These are phyloP conservation scores for Tricholoma bakamatsutake DNA, from an alignment of 768 basidiomycete species.

Conservation along the genomic window DNA sequence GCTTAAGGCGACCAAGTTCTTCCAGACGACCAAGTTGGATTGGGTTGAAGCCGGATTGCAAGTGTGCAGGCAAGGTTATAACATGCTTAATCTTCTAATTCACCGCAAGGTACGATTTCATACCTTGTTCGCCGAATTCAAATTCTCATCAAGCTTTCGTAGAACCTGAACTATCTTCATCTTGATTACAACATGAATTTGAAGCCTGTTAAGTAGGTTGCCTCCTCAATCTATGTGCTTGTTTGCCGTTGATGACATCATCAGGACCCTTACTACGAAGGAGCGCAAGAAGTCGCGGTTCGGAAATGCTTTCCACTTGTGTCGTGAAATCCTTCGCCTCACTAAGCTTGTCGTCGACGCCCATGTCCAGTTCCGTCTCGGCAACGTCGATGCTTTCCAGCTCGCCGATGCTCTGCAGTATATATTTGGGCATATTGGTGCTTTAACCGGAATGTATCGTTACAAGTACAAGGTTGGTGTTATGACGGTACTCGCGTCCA, in stretches of 20 bases:
- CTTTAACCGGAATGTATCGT: slow-evolving; percentile 98
- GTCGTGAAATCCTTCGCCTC: slow-evolving; percentile 94
- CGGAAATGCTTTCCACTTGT: slow-evolving; percentile 98
- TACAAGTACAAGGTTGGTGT: slow-evolving; percentile 92
- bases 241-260: not conserved
- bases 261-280: slow-evolving; percentile 94
- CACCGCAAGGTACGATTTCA: slow-evolving; percentile 79
- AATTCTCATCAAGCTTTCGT: slow-evolving; percentile 6
- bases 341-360: slow-evolving; percentile 99
- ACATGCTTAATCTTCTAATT: slow-evolving; percentile 98
- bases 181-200: slow-evolving; percentile 98
- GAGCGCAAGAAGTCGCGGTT: slow-evolving; percentile 99
- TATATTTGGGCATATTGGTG: slow-evolving; percentile 95
- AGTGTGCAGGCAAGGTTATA: slow-evolving; percentile 98
- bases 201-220: slow-evolving; percentile 81
- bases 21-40: slow-evolving; percentile 95
- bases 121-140: not conserved
- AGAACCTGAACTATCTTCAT: slow-evolving; percentile 92
- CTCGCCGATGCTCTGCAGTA: slow-evolving; percentile 98
- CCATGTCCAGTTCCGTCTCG: slow-evolving; percentile 96
- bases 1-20: slow-evolving; percentile 98
- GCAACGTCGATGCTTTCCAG: slow-evolving; percentile 99
- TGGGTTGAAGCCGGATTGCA: slow-evolving; percentile 99
- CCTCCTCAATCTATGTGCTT: not conserved
- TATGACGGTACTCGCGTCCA: not conserved